Evolutionary conservation across 2,329 filamentous ascomycete genomes (phyloP), one percentile per base, ranked within the genome.

Genomic region (Alternaria sp.): DNA sequence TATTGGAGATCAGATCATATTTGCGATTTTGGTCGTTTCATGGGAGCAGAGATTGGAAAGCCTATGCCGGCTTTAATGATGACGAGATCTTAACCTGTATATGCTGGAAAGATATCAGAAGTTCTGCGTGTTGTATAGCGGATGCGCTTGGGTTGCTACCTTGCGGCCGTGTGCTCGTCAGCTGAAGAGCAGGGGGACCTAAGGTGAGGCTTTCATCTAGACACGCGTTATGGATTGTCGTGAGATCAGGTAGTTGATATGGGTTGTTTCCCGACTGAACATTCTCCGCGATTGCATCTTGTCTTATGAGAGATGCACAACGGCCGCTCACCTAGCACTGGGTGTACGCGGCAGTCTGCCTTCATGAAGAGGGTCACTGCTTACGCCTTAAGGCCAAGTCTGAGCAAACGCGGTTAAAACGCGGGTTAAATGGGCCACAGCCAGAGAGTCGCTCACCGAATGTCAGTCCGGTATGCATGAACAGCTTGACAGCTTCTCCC

Each of bases 371-470:
- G n/a, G 3, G 36, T 40, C 0, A 40, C 36, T 17, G n/a, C 36
- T 3, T 40, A 17, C 36, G 36, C 36, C 9, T 3, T 1, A 17
- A 17, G 36, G n/a, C 36, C 15, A 2, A 6, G 0, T 0, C 0
- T 40, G n/a, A 17, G 36, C 9, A 17, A 11, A 17, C 15, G 36
- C 36, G 36, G 15, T 40, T 40, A 17, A 40, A 10, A 17, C 4
- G n/a, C 36, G 36, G 36, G 1, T 40, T 0, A 17, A 40, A 11
- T 17, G 15, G 36, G 36, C 1, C 36, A 40, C 1, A 17, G n/a
- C n/a, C n/a, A 40, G 36, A 17, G 32, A 9, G 32, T 36, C 32
- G 32, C 32, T 36, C 32, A 36, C 32, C 32, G 32, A 36, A 36
- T 2, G 32, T 36, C 5, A 36, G 7, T n/a, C 32, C 32, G 32